Evolutionary conservation across 1,284 basidiomycete species (phyloP).

Genomic region (Marasmius tenuissimus): DNA sequence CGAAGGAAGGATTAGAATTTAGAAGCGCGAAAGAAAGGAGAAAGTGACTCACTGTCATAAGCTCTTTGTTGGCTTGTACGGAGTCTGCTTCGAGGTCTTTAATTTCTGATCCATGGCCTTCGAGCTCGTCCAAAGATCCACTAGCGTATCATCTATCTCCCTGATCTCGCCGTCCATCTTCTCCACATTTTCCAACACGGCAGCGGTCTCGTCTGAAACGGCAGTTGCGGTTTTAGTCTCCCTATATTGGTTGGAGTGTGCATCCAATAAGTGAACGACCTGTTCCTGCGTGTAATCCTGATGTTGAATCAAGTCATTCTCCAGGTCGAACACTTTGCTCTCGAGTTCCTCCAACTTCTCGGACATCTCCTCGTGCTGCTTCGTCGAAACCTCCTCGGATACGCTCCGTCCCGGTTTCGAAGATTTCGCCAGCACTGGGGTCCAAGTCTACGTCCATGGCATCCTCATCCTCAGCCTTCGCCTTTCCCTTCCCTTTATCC

Average conservation of each 20-base stretch:
- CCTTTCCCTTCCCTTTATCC: background rate
- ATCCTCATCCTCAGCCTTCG: background rate
- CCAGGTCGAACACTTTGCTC: conserved; percentile 40
- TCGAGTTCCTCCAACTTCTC: conserved; percentile 35
- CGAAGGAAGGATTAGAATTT: conserved; percentile 2
- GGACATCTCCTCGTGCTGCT: conserved; percentile 11
- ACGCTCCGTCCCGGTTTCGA: conserved; percentile 36
- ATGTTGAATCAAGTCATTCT: conserved; percentile 43
- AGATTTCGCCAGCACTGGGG: conserved; percentile 24
- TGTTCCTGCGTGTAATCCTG: conserved; percentile 26
- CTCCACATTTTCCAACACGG: conserved; percentile 14
- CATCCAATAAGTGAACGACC: background rate
- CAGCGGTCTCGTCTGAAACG: background rate
- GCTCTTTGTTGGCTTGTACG: conserved; percentile 17
- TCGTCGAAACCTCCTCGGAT: conserved; percentile 12
- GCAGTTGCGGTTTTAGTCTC: background rate
- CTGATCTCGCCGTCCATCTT: conserved; percentile 41
- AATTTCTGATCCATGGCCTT: background rate
- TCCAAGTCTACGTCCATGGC: conserved; percentile 7
- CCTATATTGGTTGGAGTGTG: background rate
- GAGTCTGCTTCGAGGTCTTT: background rate
- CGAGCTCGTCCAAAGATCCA: background rate
- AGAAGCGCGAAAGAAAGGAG: background rate
- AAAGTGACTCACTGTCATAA: conserved; percentile 27
- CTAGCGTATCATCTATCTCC: conserved; percentile 30